Percentiles rank a stretch among this genome's conserved stretches.
These are phyloP conservation scores for Chenopodium berlandieri DNA, from an alignment of 148 eudicot genomes.

Conservation along the genomic window DNA sequence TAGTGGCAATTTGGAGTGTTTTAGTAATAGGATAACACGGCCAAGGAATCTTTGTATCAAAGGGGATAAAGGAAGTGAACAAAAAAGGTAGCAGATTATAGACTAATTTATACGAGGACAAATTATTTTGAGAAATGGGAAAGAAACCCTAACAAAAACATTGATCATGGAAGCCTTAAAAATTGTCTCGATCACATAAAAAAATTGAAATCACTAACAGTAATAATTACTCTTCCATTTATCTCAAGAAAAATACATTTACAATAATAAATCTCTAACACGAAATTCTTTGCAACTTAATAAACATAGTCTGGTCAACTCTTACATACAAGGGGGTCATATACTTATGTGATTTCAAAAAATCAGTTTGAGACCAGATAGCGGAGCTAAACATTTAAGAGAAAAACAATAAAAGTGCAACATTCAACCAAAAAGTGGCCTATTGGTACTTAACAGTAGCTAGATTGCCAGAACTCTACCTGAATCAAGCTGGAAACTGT, in stretches of 20 bases:
- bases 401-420: neutral
- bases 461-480: conserved; percentile 31
- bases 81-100: neutral
- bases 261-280: neutral
- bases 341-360: neutral
- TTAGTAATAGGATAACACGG: neutral
- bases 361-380: neutral
- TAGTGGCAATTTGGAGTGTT: neutral
- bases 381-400: neutral
- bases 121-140: too few species aligned
- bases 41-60: neutral
- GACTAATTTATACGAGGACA: neutral
- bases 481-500: conserved; percentile 42
- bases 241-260: neutral
- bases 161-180: neutral
- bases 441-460: neutral
- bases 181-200: neutral
- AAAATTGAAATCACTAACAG: neutral
- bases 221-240: neutral
- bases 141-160: neutral
- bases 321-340: neutral
- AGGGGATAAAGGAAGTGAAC: neutral
- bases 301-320: neutral
- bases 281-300: neutral
- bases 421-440: neutral